These are phyloP conservation scores for Ramaria sp. DNA, from an alignment of 768 basidiomycete genomes.

Conservation along the genomic window DNA sequence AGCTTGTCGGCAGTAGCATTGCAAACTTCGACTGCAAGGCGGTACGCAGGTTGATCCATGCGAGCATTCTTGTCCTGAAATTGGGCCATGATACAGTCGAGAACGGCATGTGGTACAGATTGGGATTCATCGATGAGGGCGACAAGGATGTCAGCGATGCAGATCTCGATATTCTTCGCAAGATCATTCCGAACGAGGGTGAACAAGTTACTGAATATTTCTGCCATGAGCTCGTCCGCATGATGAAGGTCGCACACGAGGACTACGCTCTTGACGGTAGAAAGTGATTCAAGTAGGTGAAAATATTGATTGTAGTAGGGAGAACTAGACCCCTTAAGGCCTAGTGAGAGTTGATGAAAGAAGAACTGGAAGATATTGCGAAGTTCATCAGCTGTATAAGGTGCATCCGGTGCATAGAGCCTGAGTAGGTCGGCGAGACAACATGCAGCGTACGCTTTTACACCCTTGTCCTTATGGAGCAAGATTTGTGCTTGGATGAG, in stretches of 20 bases:
- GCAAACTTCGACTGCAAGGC: constrained; percentile 80
- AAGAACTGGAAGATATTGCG: constrained; percentile 97
- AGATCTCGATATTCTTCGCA: constrained; percentile 74
- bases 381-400: constrained; percentile 81
- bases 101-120: constrained; percentile 62
- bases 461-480: constrained; percentile 90
- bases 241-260: constrained; percentile 86
- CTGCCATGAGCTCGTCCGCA: constrained; percentile 72
- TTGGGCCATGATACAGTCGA: constrained; percentile 76
- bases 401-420: constrained; percentile 94
- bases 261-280: constrained; percentile 90
- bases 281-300: constrained; percentile 86
- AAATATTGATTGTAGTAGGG: constrained; percentile 90
- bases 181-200: constrained; percentile 62
- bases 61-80: constrained; percentile 69
- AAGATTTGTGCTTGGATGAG: constrained; percentile 71
- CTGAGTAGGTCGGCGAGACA: constrained; percentile 91
- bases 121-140: constrained; percentile 83
- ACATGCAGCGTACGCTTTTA: constrained; percentile 90
- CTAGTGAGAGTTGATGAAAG: constrained; percentile 69
- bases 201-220: constrained; percentile 80
- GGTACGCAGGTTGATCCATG: constrained; percentile 64
- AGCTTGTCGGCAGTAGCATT: constrained; percentile 76
- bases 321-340: constrained; percentile 65
- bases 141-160: constrained; percentile 81